Evolutionary conservation across 768 basidiomycete species (phyloP).

Genomic region (Boletus rubroflammeus): DNA sequence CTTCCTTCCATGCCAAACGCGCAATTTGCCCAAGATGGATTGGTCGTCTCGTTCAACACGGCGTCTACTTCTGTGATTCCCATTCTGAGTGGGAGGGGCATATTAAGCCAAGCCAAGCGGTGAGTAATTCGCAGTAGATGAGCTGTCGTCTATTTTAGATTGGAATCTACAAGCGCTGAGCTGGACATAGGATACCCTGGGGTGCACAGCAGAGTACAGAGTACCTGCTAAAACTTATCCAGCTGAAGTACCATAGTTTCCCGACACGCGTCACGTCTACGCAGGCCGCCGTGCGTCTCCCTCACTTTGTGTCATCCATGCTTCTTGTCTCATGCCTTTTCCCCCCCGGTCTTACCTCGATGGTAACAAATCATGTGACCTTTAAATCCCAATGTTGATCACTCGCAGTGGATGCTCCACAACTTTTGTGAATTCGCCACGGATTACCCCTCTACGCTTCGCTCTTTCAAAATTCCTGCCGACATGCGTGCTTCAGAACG

Average conservation of each 20-base stretch:
- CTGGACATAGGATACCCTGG: constrained; percentile 78
- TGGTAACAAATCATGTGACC: neutral
- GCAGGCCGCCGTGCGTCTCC: constrained; percentile 67
- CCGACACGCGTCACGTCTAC: constrained; percentile 73
- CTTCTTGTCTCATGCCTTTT: neutral
- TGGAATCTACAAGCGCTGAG: neutral
- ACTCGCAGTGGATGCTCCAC: constrained; percentile 82
- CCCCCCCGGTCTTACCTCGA: neutral
- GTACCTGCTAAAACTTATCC: constrained; percentile 87
- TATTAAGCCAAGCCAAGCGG: constrained; percentile 87
- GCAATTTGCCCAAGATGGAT: constrained; percentile 62
- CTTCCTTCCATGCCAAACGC: constrained; percentile 29
- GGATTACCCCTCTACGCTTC: constrained; percentile 71
- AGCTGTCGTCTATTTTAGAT: neutral
- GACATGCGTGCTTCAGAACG: constrained; percentile 61
- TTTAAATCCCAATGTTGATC: neutral
- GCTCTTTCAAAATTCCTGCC: constrained; percentile 60
- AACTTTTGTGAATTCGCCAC: constrained; percentile 80
- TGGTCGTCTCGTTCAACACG: constrained; percentile 89
- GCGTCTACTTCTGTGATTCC: constrained; percentile 91
- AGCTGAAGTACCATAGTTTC: constrained; percentile 93
- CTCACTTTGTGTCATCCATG: neutral
- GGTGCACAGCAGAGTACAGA: constrained; percentile 88
- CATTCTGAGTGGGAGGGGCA: constrained; percentile 74
- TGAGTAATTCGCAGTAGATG: constrained; percentile 31